Base-by-base conservation (phyloP, 2,329 filamentous ascomycete species). In the Cercospora sp. region DNA sequence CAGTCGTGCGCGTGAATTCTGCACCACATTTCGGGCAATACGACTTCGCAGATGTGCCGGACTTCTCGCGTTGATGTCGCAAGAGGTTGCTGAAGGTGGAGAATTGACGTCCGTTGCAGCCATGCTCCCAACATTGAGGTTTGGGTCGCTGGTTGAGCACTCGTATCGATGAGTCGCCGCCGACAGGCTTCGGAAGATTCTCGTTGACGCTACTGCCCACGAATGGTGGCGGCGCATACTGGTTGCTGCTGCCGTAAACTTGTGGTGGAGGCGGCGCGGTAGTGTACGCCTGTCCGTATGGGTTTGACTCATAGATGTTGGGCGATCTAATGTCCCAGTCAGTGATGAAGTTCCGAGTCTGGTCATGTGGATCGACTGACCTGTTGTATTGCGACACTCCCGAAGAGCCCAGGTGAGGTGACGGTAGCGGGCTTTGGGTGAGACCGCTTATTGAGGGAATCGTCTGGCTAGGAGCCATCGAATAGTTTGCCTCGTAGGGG, bases 91-190 rank as follows among this genome's bases (percentile, higher is more conserved):
- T 97, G 78, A 97, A 97, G 3, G 94, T 97, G 18, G 93, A 97
- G 77, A 98, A 98, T 76, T 97, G 92, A 32, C 94, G 89, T 21
- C 94, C 94, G 76, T 97, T 97, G 84, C 94, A 98, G 10, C 94
- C 94, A 77, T 98, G 94, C 69, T 97, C 94, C 92, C 92, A 98
- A 80, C 94, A 97, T 78, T 97, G 93, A 57, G 94, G 93, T 81
- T 97, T 97, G n/a, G 93, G 93, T 43, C 79, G 76, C 61, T 78
- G 75, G 71, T 77, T 79, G 37, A 78, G 71, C 10, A 79, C 76
- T 24, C 78, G 73, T 64, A 77, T 76, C 16, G 77, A 74, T 16
- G 74, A 72, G 13, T 77, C 74, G 55, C 66, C 67, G 60, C 61
- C 57, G 16, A 53, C 61, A 13, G 69, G 69, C 61, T 75, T 74